Conservation (phyloP, 805 yeast genomes). For the Saccharomycopsis oosterbeekiorum region DNA sequence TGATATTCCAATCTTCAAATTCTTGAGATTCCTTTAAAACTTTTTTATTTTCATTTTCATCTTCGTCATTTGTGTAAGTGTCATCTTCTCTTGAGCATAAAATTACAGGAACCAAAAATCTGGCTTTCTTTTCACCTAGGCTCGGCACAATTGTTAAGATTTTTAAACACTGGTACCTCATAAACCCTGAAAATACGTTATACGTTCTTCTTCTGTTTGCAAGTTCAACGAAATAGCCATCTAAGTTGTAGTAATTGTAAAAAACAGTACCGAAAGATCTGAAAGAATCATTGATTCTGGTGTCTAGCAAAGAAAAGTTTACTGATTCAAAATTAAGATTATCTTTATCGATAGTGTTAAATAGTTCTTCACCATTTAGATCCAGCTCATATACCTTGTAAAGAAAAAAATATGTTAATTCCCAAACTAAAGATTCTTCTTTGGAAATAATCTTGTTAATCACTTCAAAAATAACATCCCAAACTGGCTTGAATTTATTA, state of each 20-base stretch:
- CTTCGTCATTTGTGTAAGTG: conserved; percentile 20
- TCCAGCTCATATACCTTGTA: conserved; percentile 25
- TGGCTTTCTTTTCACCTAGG: conserved; percentile 57
- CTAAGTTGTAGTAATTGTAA: conserved; percentile 27
- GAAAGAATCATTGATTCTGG: conserved; percentile 35
- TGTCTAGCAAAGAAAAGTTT: conserved; percentile 22
- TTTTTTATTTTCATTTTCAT: conserved; percentile 19
- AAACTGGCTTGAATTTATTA: conserved; percentile 72
- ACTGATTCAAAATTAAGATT: background rate
- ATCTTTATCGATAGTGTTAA: conserved; percentile 16
- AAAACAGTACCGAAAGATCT: conserved; percentile 24
- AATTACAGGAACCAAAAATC: conserved; percentile 49
- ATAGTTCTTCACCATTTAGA: conserved; percentile 4
- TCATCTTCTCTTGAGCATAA: conserved; percentile 25
- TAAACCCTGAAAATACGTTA: conserved; percentile 31
- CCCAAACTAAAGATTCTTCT: conserved; percentile 45
- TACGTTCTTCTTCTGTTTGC: conserved; percentile 31
- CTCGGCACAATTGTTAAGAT: conserved; percentile 49
- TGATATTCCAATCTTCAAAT: conserved; percentile 32
- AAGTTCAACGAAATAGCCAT: conserved; percentile 30
- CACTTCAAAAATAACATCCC: conserved; percentile 65
- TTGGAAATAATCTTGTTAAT: conserved; percentile 38
- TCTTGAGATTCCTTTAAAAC: conserved; percentile 19
- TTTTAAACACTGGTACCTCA: conserved; percentile 49
- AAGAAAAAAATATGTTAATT: conserved; percentile 27